These are phyloP conservation scores for Letharia columbiana DNA, from an alignment of 495 filamentous ascomycete genomes.

Conservation along the genomic window DNA sequence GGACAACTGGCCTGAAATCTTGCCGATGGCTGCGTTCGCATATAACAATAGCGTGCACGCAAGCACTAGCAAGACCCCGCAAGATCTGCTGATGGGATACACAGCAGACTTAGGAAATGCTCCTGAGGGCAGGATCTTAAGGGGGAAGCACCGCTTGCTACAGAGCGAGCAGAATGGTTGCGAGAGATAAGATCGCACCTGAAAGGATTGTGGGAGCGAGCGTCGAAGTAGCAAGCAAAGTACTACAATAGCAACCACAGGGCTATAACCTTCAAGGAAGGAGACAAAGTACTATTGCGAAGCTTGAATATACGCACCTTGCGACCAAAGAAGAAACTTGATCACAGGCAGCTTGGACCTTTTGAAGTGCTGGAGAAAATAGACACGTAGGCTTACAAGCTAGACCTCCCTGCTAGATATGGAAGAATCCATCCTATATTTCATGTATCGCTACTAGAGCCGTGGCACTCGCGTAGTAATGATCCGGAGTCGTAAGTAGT, in stretches of 20 bases:
- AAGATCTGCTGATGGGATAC: not conserved
- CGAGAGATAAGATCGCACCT: not conserved
- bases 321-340: too few relatives aligned
- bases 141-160: not conserved
- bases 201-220: not conserved
- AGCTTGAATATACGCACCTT: not conserved
- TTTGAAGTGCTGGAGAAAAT: too few relatives aligned
- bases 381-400: too few relatives aligned
- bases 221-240: not conserved
- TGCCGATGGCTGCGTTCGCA: conserved; percentile 21
- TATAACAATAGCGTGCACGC: conserved; percentile 20
- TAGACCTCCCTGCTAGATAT: too few relatives aligned
- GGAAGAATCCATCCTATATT: too few relatives aligned
- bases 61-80: not conserved
- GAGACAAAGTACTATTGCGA: not conserved
- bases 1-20: conserved; percentile 19
- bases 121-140: not conserved
- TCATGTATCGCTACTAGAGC: too few relatives aligned
- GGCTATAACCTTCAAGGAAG: not conserved
- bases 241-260: not conserved
- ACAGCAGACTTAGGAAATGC: too few relatives aligned
- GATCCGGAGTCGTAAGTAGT: too few relatives aligned
- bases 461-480: too few relatives aligned
- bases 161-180: not conserved
- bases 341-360: too few relatives aligned